A percentile compares a stretch with the other conserved stretches of the same genome.
Evolutionary conservation across 371 early-diverging fungal genomes (phyloP).

Genomic region (Rhizopus arrhizus): DNA sequence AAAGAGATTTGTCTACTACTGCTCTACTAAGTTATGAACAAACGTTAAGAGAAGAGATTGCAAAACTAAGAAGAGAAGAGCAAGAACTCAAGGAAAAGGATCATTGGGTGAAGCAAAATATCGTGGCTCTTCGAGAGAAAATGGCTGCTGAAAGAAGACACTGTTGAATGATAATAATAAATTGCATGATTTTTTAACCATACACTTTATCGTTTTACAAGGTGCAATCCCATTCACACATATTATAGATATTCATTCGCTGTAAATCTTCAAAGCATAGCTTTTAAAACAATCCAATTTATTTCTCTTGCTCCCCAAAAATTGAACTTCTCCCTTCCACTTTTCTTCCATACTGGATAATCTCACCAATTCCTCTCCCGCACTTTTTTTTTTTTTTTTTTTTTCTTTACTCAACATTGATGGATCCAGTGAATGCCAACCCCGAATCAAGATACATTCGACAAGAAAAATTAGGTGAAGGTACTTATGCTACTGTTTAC

Average conservation of each 20-base stretch:
- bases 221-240: too few species aligned
- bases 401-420: slow-evolving; percentile 14
- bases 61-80: slow-evolving; percentile 45
- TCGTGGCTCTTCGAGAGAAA: slow-evolving; percentile 45
- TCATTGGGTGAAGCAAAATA: slow-evolving; percentile 48
- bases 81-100: slow-evolving; percentile 51
- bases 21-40: slow-evolving; percentile 15
- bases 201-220: too few species aligned
- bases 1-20: neutral
- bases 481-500: slow-evolving; percentile 99
- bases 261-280: neutral
- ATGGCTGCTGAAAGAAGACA: slow-evolving; percentile 10
- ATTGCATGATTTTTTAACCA: neutral
- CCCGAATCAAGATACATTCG: slow-evolving; percentile 70
- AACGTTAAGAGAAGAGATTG: slow-evolving; percentile 51
- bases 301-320: too few species aligned
- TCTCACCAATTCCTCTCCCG: too few species aligned
- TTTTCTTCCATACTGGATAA: too few species aligned
- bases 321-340: neutral
- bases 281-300: neutral
- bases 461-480: slow-evolving; percentile 96
- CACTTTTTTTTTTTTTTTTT: slow-evolving; percentile 10
- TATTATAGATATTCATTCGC: neutral
- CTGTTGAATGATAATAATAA: neutral
- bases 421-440: slow-evolving; percentile 29